Evolutionary conservation across 129 eudicot species (phyloP).

Genomic region (Logfia minima): DNA sequence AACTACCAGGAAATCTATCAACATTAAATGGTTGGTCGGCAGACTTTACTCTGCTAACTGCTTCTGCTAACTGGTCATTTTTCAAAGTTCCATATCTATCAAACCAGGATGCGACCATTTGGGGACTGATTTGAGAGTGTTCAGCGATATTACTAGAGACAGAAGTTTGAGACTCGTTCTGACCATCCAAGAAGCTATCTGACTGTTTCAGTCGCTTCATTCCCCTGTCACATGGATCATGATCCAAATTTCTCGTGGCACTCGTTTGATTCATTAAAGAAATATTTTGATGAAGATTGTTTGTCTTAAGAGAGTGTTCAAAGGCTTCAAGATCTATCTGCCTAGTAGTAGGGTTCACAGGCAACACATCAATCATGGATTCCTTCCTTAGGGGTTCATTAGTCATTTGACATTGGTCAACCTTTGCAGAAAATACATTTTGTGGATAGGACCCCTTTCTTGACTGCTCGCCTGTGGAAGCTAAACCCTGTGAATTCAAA

Average conservation of each 20-base stretch:
- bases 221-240: slow-evolving; percentile 48
- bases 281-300: no score
- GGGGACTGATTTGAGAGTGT: slow-evolving; percentile 56
- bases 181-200: slow-evolving; percentile 26
- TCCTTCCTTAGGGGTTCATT: slow-evolving; percentile 32
- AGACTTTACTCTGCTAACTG: slow-evolving; percentile 30
- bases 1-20: slow-evolving; percentile 38
- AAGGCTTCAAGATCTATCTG: slow-evolving; percentile 74
- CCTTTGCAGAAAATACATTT: slow-evolving; percentile 12
- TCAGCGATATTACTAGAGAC: slow-evolving; percentile 28
- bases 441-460: slow-evolving; percentile 5
- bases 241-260: slow-evolving; percentile 44
- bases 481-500: no score
- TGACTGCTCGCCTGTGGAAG: no score
- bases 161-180: background rate
- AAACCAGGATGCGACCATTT: slow-evolving; percentile 92
- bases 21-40: slow-evolving; percentile 41
- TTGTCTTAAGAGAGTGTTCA: slow-evolving; percentile 49
- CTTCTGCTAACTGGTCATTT: slow-evolving; percentile 49
- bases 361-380: slow-evolving; percentile 31
- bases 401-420: slow-evolving; percentile 30
- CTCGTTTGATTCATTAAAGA: slow-evolving; percentile 53
- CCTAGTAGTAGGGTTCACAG: slow-evolving; percentile 26
- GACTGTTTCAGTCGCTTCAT: slow-evolving; percentile 52
- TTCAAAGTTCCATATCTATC: slow-evolving; percentile 59